Percentiles rank a stretch among this genome's conserved stretches.
Conservation (phyloP, 345 rosid species). For the Hypericum androsaemum region DNA sequence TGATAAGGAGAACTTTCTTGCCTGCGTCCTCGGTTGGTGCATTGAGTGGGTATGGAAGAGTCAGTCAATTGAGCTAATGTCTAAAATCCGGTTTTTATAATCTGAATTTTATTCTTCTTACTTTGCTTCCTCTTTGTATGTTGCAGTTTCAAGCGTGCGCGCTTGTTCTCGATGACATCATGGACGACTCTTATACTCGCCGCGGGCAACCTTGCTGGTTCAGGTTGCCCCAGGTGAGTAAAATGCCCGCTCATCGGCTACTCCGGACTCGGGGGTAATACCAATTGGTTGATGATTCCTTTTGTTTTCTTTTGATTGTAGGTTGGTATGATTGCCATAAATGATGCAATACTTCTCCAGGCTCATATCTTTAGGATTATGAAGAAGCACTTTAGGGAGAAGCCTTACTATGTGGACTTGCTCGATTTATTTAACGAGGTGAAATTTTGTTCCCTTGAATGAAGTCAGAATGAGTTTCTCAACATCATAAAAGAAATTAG, state of each 20-base stretch:
- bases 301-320: not conserved
- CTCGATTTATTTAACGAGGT: not conserved
- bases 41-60: slow-evolving; percentile 78
- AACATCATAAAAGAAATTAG: no score
- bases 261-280: no score
- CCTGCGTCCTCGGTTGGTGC: slow-evolving; percentile 81
- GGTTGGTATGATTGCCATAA: slow-evolving; percentile 3
- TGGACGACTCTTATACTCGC: slow-evolving; percentile 2
- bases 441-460: not conserved
- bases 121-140: no score
- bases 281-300: no score
- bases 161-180: not conserved
- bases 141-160: slow-evolving; percentile 2
- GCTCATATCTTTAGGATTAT: not conserved
- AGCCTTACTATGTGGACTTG: not conserved
- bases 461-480: not conserved
- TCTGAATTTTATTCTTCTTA: no score
- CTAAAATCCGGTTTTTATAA: no score
- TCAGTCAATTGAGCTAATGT: no score
- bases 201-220: slow-evolving; percentile 2
- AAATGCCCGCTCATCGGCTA: no score
- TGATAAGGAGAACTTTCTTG: slow-evolving; percentile 53
- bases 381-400: not conserved
- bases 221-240: not conserved
- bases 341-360: not conserved